Evolutionary conservation across 2,329 filamentous ascomycete genomes (phyloP).

Genomic region (Leptodontidium sp.): DNA sequence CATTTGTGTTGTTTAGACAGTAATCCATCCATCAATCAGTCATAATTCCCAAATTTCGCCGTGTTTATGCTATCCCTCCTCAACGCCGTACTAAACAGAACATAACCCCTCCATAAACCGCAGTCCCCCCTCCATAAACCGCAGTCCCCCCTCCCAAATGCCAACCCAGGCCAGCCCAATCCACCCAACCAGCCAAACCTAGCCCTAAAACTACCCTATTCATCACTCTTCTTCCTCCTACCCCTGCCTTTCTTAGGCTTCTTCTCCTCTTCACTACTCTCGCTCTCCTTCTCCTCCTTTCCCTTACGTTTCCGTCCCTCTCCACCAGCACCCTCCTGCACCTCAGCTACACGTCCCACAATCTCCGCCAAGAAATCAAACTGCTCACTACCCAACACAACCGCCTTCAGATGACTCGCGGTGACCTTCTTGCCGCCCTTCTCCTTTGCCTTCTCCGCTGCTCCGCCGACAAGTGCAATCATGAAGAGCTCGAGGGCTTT

Average conservation of each 20-base stretch:
- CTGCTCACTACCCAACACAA: constrained; percentile 86
- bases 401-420: constrained; percentile 89
- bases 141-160: background rate
- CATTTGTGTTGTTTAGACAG: background rate
- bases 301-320: constrained; percentile 40
- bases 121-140: background rate
- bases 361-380: constrained; percentile 95
- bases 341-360: constrained; percentile 80
- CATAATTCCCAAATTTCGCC: constrained; percentile 13
- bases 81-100: constrained; percentile 19
- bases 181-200: background rate
- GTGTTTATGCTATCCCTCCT: constrained; percentile 14
- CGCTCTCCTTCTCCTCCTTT: constrained; percentile 33
- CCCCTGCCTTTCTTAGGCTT: constrained; percentile 43
- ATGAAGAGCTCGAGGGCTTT: constrained; percentile 98
- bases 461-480: constrained; percentile 90
- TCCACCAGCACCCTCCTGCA: constrained; percentile 42
- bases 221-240: constrained; percentile 40
- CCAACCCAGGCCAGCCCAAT: background rate
- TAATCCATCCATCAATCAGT: constrained; percentile 7
- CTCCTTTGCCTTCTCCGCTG: constrained; percentile 81
- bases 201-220: constrained; percentile 7
- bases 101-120: background rate
- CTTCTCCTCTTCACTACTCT: constrained; percentile 41
- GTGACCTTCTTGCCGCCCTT: constrained; percentile 90